Percentiles rank a stretch among this genome's conserved stretches.
phyloP scores from a whole-genome alignment of 2,329 filamentous ascomycete genomes.

The Phaeosphaeriaceae sp. region DNA sequence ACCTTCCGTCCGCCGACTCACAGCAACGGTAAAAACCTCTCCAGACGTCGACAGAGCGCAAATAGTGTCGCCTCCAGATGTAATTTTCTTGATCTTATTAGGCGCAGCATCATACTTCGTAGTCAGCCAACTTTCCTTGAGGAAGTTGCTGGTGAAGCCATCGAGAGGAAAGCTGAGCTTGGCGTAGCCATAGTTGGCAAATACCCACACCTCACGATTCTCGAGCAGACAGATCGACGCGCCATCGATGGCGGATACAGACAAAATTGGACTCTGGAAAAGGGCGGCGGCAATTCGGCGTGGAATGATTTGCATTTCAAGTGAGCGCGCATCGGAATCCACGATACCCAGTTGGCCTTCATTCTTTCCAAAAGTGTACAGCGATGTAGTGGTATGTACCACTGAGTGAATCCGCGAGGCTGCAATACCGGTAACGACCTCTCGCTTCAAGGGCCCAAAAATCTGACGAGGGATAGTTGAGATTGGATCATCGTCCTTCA shows the following conservation, averaged over 20 bases:
- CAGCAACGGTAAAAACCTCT: constrained; percentile 84
- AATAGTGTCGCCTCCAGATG: constrained; percentile 88
- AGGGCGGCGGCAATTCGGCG: constrained; percentile 88
- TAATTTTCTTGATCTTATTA: constrained; percentile 77
- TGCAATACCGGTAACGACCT: constrained; percentile 79
- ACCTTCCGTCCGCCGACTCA: constrained; percentile 72
- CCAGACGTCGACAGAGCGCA: constrained; percentile 84
- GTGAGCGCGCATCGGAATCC: constrained; percentile 90
- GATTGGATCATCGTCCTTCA: constrained; percentile 82
- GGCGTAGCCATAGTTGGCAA: constrained; percentile 96
- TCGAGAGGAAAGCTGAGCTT: constrained; percentile 84
- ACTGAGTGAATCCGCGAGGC: constrained; percentile 93
- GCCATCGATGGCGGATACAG: constrained; percentile 86
- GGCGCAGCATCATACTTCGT: constrained; percentile 69
- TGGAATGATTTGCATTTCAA: constrained; percentile 82
- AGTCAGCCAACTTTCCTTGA: constrained; percentile 70
- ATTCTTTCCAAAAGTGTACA: constrained; percentile 96
- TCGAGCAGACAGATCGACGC: constrained; percentile 86
- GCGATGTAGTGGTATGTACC: constrained; percentile 77
- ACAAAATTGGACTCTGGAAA: constrained; percentile 73
- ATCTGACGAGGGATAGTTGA: constrained; percentile 85
- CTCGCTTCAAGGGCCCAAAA: constrained; percentile 89
- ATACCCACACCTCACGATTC: constrained; percentile 89
- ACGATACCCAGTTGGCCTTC: constrained; percentile 92
- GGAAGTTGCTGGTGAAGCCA: constrained; percentile 72